Evolutionary conservation across 192 early-diverging fungal genomes (phyloP).

Genomic region (Phlyctochytrium bullatum): DNA sequence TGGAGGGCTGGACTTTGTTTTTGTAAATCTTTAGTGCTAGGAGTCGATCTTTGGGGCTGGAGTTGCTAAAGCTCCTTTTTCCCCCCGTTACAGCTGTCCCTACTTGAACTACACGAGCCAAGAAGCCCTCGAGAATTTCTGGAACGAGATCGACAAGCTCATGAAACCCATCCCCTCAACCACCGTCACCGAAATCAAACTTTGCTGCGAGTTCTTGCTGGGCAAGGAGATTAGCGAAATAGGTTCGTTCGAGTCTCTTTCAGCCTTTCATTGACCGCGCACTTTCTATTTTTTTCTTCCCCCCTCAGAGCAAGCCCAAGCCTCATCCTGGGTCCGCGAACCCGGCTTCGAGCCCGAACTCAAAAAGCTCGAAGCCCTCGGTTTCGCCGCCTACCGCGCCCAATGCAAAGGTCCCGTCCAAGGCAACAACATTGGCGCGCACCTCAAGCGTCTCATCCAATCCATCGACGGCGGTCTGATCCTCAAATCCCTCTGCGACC

Average conservation of each 20-base stretch:
- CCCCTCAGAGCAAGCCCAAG: background rate
- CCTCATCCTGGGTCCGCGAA: background rate
- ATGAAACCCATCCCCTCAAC: no score
- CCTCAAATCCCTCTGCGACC: background rate
- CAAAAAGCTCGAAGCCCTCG: background rate
- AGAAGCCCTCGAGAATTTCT: no score
- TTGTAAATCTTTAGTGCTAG: no score
- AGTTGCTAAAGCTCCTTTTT: no score
- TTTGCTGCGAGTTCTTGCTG: background rate
- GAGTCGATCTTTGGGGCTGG: no score
- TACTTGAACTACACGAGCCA: no score
- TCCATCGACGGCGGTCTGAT: background rate
- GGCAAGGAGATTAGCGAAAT: background rate
- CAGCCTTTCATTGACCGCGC: background rate
- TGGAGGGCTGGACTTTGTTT: no score
- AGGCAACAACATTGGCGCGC: background rate
- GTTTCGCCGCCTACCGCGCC: background rate
- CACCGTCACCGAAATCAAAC: no score
- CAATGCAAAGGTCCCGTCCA: background rate
- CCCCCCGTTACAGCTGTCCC: no score
- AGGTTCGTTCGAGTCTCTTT: background rate
- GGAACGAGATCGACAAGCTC: no score
- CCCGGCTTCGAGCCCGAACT: background rate
- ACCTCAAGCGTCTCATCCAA: background rate
- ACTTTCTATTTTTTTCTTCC: no score